Conservation (phyloP, 1,284 basidiomycete species). For the Cryptococcus sp. region DNA sequence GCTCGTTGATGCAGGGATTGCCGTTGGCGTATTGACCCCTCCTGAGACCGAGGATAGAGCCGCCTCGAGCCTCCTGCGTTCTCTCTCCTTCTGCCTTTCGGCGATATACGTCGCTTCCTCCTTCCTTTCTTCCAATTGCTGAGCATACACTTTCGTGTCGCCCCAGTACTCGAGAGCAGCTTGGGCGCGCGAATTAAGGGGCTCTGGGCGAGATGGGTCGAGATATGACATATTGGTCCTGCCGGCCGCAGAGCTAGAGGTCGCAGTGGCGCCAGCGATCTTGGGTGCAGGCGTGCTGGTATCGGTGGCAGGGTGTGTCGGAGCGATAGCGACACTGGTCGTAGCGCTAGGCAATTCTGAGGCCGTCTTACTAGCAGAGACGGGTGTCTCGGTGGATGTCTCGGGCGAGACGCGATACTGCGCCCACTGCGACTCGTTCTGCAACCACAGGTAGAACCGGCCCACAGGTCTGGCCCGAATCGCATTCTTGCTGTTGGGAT, state of each 20-base stretch:
- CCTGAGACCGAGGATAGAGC: neutral
- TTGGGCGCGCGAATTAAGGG: conserved; percentile 13
- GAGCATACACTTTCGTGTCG: conserved; percentile 22
- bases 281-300: neutral
- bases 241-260: too few relatives aligned
- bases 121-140: conserved; percentile 14
- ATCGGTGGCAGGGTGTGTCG: neutral
- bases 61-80: conserved; percentile 5
- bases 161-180: conserved; percentile 28
- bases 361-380: neutral
- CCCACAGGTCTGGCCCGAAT: conserved; percentile 9
- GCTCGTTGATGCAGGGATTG: too few relatives aligned
- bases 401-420: neutral
- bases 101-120: conserved; percentile 15
- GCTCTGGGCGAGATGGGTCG: conserved; percentile 21
- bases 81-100: conserved; percentile 15
- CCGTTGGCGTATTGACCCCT: neutral
- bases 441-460: conserved; percentile 17
- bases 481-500: neutral
- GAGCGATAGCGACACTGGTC: neutral
- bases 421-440: conserved; percentile 12
- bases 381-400: neutral
- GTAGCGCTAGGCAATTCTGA: too few relatives aligned
- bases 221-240: neutral
- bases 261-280: too few relatives aligned